phyloP scores from a whole-genome alignment of 2,329 filamentous ascomycete genomes.

The Corinectria fuckeliana region DNA sequence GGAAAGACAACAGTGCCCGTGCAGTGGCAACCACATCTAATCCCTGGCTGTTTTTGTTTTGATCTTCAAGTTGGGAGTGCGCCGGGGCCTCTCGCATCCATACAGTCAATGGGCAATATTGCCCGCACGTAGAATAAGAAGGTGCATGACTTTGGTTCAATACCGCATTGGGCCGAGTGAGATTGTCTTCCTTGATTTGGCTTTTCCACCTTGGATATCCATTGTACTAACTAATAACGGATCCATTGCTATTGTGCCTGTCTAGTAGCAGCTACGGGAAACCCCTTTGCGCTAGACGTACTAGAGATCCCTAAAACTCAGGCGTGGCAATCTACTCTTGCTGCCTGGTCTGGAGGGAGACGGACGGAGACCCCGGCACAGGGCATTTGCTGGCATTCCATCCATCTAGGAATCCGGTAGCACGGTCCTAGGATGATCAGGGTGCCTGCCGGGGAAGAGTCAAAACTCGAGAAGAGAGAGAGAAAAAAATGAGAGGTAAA shows the following conservation, averaged over 20 bases:
- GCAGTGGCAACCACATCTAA: not conserved
- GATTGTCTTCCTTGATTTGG: slow-evolving; percentile 2
- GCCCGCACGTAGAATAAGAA: not conserved
- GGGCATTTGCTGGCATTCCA: not conserved
- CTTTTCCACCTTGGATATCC: not conserved
- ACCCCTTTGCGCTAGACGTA: not conserved
- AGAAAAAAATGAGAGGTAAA: too few species aligned
- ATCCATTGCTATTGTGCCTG: too few species aligned
- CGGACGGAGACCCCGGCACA: not conserved
- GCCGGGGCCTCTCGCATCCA: not conserved
- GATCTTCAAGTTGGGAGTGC: not conserved
- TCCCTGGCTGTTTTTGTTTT: not conserved
- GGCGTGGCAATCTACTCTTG: not conserved
- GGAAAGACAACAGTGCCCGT: not conserved
- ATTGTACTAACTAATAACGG: not conserved
- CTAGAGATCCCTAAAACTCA: not conserved
- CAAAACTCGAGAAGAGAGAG: not conserved
- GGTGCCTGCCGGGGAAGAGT: not conserved
- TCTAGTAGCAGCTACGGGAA: not conserved
- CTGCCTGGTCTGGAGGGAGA: not conserved
- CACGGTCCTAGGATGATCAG: not conserved
- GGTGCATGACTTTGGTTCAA: not conserved
- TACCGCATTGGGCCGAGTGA: slow-evolving; percentile 1
- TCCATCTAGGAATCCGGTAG: not conserved
- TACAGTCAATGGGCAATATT: too few species aligned